phyloP scores from a whole-genome alignment of 768 basidiomycete species.

The Baorangia bicolor region DNA sequence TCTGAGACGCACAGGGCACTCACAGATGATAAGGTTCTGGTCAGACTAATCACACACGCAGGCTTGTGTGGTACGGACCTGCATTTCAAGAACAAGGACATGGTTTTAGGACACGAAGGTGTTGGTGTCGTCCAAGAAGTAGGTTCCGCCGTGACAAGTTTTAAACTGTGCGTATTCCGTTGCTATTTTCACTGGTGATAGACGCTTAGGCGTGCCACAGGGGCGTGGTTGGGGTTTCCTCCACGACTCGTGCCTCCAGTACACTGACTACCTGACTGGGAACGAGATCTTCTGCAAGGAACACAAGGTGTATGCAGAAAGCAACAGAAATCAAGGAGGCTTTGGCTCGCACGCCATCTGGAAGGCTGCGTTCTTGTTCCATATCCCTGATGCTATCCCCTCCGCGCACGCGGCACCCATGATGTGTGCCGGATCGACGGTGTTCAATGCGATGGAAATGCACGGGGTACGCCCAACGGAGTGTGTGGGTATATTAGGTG shows the following conservation, averaged over 20 bases:
- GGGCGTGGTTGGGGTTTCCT: neutral
- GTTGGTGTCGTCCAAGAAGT: neutral
- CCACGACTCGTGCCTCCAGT: neutral
- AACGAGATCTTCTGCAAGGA: slow-evolving; percentile 20
- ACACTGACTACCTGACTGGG: slow-evolving; percentile 20
- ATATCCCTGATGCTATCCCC: slow-evolving; percentile 24
- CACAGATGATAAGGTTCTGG: slow-evolving; percentile 4
- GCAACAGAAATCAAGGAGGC: slow-evolving; percentile 18
- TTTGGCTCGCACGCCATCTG: slow-evolving; percentile 29
- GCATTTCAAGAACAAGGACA: slow-evolving; percentile 18
- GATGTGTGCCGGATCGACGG: slow-evolving; percentile 31
- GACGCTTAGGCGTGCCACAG: neutral
- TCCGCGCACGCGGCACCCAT: slow-evolving; percentile 26
- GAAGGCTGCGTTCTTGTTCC: slow-evolving; percentile 29
- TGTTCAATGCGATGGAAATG: slow-evolving; percentile 22
- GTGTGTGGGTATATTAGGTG: slow-evolving; percentile 25
- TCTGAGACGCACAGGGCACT: neutral
- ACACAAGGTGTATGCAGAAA: slow-evolving; percentile 3
- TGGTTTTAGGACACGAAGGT: neutral
- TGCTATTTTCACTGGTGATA: neutral
- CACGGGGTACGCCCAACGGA: slow-evolving; percentile 25
- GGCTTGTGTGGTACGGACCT: slow-evolving; percentile 36
- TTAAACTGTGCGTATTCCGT: neutral
- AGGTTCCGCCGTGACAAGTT: neutral
- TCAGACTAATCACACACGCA: slow-evolving; percentile 25